Conservation (phyloP, 345 rosid species). For the Erucastrum elatum region DNA sequence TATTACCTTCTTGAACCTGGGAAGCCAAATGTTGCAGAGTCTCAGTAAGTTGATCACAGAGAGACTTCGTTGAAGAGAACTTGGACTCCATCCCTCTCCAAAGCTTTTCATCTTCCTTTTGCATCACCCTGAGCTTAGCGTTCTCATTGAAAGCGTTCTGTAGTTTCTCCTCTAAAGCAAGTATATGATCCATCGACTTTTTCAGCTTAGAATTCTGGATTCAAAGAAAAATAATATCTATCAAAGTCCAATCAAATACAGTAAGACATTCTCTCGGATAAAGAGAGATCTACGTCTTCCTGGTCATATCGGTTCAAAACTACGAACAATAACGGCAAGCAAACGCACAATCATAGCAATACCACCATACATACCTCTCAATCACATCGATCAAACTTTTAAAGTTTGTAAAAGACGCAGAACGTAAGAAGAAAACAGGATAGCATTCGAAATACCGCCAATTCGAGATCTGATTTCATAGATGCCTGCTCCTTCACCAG, state of each 20-base stretch:
- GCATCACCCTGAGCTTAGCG: conserved; percentile 82
- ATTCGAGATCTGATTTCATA: conserved; percentile 76
- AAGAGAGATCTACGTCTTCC: neutral
- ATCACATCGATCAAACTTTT: conserved; percentile 18
- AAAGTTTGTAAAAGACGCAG: conserved; percentile 17
- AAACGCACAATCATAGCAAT: conserved; percentile 1
- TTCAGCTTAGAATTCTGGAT: conserved; percentile 76
- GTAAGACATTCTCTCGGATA: neutral
- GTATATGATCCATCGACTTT: conserved; percentile 64
- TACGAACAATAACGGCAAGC: neutral
- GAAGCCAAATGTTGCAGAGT: conserved; percentile 73
- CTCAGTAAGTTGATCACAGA: conserved; percentile 84
- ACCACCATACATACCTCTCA: conserved; percentile 29
- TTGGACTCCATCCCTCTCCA: conserved; percentile 94
- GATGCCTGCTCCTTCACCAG: conserved; percentile 92
- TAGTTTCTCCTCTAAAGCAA: conserved; percentile 70
- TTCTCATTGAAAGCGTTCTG: conserved; percentile 90
- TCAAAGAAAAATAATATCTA: neutral
- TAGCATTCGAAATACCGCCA: conserved; percentile 62
- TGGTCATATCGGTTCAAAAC: neutral
- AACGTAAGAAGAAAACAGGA: conserved; percentile 23
- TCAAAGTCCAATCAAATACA: neutral
- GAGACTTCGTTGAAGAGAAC: conserved; percentile 75
- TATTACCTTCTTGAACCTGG: conserved; percentile 80
- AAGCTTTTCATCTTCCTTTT: conserved; percentile 88